These are phyloP conservation scores for Telopea speciosissima DNA, from an alignment of 177 flowering plant species.

Conservation along the genomic window DNA sequence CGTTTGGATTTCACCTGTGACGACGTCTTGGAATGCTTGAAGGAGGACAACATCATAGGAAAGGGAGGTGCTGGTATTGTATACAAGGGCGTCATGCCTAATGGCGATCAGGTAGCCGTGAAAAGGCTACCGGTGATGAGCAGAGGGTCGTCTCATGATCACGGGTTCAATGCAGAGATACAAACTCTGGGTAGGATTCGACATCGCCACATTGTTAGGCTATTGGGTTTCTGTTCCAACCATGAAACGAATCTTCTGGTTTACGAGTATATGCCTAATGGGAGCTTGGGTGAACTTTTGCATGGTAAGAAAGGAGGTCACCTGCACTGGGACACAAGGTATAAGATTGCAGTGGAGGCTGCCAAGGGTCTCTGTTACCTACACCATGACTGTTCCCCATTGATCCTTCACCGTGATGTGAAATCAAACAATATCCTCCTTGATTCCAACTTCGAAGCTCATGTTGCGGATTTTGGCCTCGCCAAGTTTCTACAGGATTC, in stretches of 20 bases:
- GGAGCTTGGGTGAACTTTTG: slow-evolving; percentile 93
- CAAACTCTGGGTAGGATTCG: slow-evolving; percentile 92
- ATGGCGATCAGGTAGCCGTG: slow-evolving; percentile 79
- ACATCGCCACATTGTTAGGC: slow-evolving; percentile 88
- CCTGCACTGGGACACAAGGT: slow-evolving; percentile 91
- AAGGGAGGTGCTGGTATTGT: slow-evolving; percentile 99
- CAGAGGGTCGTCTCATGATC: slow-evolving; percentile 91
- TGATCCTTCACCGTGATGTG: slow-evolving; percentile 92
- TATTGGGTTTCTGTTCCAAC: slow-evolving; percentile 91
- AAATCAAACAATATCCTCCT: slow-evolving; percentile 96
- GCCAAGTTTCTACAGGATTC: slow-evolving; percentile 98
- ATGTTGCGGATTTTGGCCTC: slow-evolving; percentile 98
- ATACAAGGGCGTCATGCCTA: slow-evolving; percentile 85
- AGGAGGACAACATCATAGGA: slow-evolving; percentile 95
- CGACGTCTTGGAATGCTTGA: slow-evolving; percentile 76
- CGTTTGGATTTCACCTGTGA: slow-evolving; percentile 86
- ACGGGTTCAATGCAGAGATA: slow-evolving; percentile 96
- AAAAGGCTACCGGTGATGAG: slow-evolving; percentile 87
- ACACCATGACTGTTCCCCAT: slow-evolving; percentile 94
- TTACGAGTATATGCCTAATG: slow-evolving; percentile 97
- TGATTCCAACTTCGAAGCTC: slow-evolving; percentile 87
- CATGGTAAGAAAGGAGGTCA: slow-evolving; percentile 99
- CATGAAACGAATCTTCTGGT: slow-evolving; percentile 92
- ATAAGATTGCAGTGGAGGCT: slow-evolving; percentile 89
- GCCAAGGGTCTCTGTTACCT: slow-evolving; percentile 98